Evolutionary conservation across 306 rosid species (phyloP), one percentile per base, ranked within the genome.

Genomic region (Cucurbita ficifolia): DNA sequence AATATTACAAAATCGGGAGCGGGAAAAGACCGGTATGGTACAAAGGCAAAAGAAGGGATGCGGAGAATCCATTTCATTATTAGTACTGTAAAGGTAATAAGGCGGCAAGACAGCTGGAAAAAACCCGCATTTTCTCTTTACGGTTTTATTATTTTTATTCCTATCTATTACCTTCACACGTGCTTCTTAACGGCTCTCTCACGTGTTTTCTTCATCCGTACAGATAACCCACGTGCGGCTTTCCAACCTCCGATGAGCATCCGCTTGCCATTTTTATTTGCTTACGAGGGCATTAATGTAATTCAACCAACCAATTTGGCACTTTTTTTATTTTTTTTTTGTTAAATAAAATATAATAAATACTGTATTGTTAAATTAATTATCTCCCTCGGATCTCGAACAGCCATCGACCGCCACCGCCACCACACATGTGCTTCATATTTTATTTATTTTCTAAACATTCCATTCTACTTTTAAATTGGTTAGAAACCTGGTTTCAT

Each of bases 141-240:
- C 42, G 42, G 42, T 5, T 39, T 39, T 39, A 39, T 12, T 68
- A 12, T 46, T 42, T 40, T 1, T 62, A 67, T 11, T 21, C 2
- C 3, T 68, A 13, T 45, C 0, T 39, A 10, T 10, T 79, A 83
- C 81, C 19, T 45, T 67, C 7, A 45, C 85, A 80, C 63, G 87
- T 79, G 88, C 80, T 19, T 13, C 5, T 2, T 17, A 42, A 62
- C 74, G 69, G 65, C 75, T 73, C 33, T 10, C 43, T 87, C 90
- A 84, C 92, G 84, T 89, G 90, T 71, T 72, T 11, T 21, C 10
- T 33, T 60, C 39, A 12, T 21, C 64, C 42, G 35, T 46, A 62
- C 29, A 60, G 84, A 58, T 57, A 68, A 83, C 89, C 83, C 86
- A 86, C 86, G 91, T 85, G 91, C 81, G 74, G n/a, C 17, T 71